Evolutionary conservation across 805 yeast species (phyloP).

Genomic region (Candida taoyuanica): DNA sequence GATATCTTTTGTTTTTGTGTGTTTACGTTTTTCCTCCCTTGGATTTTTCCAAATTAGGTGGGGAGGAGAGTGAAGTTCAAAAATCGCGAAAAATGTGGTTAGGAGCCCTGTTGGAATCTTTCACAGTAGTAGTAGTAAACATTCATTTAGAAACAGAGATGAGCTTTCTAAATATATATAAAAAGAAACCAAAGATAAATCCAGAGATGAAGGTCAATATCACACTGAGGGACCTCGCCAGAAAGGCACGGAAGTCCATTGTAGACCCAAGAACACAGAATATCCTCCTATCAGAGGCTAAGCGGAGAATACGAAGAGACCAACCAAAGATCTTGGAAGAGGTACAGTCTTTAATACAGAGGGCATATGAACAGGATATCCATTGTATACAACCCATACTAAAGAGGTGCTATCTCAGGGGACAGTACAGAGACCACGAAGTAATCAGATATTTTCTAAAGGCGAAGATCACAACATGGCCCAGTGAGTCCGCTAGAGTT

Average conservation of each 20-base stretch:
- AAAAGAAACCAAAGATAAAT: too few relatives aligned
- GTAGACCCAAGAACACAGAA: slow-evolving; percentile 13
- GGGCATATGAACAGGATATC: slow-evolving; percentile 3
- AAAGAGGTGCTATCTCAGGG: slow-evolving; percentile 18
- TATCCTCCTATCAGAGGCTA: slow-evolving; percentile 7
- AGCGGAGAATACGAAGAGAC: slow-evolving; percentile 11
- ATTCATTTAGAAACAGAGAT: too few relatives aligned
- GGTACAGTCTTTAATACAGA: slow-evolving; percentile 4
- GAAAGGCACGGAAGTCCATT: slow-evolving; percentile 6
- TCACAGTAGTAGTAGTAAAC: too few relatives aligned
- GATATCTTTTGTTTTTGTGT: neutral
- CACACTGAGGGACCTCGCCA: slow-evolving; percentile 1
- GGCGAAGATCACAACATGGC: slow-evolving; percentile 22
- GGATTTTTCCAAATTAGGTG: too few relatives aligned
- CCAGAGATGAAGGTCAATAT: neutral
- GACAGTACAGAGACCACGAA: slow-evolving; percentile 19
- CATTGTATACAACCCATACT: slow-evolving; percentile 14
- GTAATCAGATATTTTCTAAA: slow-evolving; percentile 19
- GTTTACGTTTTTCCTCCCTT: too few relatives aligned
- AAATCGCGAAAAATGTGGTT: too few relatives aligned
- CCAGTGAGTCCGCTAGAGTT: slow-evolving; percentile 14
- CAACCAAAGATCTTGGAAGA: slow-evolving; percentile 10
- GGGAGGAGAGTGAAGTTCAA: too few relatives aligned
- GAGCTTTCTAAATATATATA: too few relatives aligned
- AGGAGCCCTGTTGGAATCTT: too few relatives aligned